These are phyloP conservation scores for Phytophthora quininea DNA, from an alignment of 352 stramenopile genomes.

Conservation along the genomic window DNA sequence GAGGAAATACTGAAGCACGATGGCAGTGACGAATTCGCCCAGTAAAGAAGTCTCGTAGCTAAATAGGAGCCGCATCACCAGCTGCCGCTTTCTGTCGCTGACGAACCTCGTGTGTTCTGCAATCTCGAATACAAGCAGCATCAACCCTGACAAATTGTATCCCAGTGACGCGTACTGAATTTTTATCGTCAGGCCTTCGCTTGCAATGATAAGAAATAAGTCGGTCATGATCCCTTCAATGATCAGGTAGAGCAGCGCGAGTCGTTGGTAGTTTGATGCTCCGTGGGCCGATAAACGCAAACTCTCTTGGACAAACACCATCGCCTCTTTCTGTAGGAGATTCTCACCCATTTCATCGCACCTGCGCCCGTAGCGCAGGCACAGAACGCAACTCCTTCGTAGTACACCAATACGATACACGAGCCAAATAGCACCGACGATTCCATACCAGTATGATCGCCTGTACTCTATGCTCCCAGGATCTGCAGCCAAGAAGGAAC, in stretches of 20 bases:
- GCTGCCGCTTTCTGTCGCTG: neutral
- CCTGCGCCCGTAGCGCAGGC: constrained; percentile 9
- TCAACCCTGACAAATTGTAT: constrained; percentile 23
- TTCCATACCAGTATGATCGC: constrained; percentile 17
- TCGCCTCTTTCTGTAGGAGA: constrained; percentile 2
- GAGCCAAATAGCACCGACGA: constrained; percentile 22
- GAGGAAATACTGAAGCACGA: constrained; percentile 24
- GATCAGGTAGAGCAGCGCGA: constrained; percentile 21
- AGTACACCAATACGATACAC: constrained; percentile 12
- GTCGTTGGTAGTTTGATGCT: constrained; percentile 25
- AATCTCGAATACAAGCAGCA: constrained; percentile 30
- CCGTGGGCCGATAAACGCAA: constrained; percentile 14
- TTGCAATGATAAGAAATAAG: constrained; percentile 27
- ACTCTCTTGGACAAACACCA: constrained; percentile 28
- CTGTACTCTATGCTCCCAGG: constrained; percentile 5
- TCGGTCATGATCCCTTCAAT: constrained; percentile 30
- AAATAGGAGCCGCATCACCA: constrained; percentile 23
- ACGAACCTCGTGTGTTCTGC: constrained; percentile 20
- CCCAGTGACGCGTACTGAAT: constrained; percentile 25
- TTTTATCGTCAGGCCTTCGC: constrained; percentile 18
- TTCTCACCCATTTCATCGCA: constrained; percentile 16
- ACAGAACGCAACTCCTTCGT: constrained; percentile 12
- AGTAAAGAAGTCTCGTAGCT: constrained; percentile 28
- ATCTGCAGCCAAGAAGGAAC: constrained; percentile 4
- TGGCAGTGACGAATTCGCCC: constrained; percentile 18